Conservation (phyloP, 768 basidiomycete species). For the Austroboletus festivus region DNA sequence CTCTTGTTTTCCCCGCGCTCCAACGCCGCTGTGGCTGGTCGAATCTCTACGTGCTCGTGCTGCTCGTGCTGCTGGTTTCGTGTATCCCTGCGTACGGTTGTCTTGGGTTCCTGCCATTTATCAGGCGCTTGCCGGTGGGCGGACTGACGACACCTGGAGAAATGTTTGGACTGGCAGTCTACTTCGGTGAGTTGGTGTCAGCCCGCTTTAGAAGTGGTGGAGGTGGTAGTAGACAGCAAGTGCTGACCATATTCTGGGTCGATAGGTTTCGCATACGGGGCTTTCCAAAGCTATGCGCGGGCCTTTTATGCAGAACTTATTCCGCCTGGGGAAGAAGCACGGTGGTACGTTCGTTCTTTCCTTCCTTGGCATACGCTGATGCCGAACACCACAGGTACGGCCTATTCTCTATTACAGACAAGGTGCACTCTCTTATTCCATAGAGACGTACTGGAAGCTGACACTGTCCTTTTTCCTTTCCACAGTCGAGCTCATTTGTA, state of each 20-base stretch:
- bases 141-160: constrained; percentile 77
- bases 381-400: constrained; percentile 45
- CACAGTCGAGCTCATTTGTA: constrained; percentile 84
- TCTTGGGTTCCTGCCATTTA: constrained; percentile 65
- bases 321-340: constrained; percentile 83
- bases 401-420: constrained; percentile 88
- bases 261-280: constrained; percentile 72
- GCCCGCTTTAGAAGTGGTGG: too few relatives aligned
- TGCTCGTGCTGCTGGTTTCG: constrained; percentile 63
- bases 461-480: not conserved
- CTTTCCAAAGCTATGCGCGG: constrained; percentile 87
- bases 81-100: constrained; percentile 79
- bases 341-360: constrained; percentile 54
- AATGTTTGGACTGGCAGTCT: constrained; percentile 80
- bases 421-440: constrained; percentile 44
- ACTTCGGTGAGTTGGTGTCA: constrained; percentile 56
- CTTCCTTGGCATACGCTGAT: not conserved
- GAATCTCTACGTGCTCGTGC: constrained; percentile 63
- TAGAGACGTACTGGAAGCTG: too few relatives aligned
- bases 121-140: constrained; percentile 53
- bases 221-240: not conserved
- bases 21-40: constrained; percentile 65
- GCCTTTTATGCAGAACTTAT: constrained; percentile 86
- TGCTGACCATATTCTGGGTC: constrained; percentile 16
- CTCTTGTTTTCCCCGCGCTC: constrained; percentile 73